Percentiles rank a stretch among this genome's conserved stretches.
These are phyloP conservation scores for Yarrowia porcina DNA, from an alignment of 805 yeast genomes.

Conservation along the genomic window DNA sequence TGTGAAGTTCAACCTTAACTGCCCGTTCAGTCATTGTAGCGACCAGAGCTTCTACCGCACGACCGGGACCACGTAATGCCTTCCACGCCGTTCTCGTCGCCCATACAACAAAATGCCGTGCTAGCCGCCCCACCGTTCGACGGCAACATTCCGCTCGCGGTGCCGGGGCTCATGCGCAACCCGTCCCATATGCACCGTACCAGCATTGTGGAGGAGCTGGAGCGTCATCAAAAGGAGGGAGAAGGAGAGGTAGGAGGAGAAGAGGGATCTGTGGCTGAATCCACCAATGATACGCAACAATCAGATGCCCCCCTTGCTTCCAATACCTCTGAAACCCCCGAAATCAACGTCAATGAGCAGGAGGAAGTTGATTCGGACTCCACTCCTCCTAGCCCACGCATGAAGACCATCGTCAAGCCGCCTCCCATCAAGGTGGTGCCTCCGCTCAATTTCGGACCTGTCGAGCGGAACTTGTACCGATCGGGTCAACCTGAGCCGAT, in stretches of 20 bases:
- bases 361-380: not conserved
- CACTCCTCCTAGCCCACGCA: constrained; percentile 7
- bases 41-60: too few relatives aligned
- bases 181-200: constrained; percentile 14
- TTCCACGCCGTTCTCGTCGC: constrained; percentile 22
- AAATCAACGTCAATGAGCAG: not conserved
- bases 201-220: constrained; percentile 20
- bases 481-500: constrained; percentile 95
- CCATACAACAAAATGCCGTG: constrained; percentile 23
- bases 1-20: not conserved
- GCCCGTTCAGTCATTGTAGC: too few relatives aligned
- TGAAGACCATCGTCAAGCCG: constrained; percentile 27
- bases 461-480: constrained; percentile 79
- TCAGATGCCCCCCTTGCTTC: too few relatives aligned
- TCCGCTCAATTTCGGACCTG: constrained; percentile 93
- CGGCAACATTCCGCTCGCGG: constrained; percentile 16
- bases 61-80: not conserved
- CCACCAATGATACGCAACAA: not conserved
- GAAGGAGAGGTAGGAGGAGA: too few relatives aligned
- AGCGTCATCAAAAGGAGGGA: constrained; percentile 18
- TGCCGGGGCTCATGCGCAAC: constrained; percentile 11
- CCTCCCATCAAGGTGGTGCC: constrained; percentile 53
- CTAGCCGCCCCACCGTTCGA: constrained; percentile 15
- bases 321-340: too few relatives aligned
- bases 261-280: not conserved